Evolutionary conservation across 2,329 filamentous ascomycete genomes (phyloP), one percentile per base, ranked within the genome.

Genomic region (Talaromyces sp.): DNA sequence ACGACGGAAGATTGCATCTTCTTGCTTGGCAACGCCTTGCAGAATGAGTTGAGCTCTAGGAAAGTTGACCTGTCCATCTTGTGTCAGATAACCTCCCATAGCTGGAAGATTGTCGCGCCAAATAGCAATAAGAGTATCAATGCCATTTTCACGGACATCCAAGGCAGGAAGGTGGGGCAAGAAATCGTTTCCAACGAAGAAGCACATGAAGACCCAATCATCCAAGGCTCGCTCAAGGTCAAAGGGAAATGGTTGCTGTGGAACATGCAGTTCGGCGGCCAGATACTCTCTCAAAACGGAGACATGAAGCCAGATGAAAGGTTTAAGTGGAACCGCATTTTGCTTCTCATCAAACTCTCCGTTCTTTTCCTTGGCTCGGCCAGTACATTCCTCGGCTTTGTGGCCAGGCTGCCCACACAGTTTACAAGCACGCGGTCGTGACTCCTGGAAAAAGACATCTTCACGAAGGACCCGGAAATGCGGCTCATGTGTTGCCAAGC

Each of bases 191-290:
- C 93, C 93, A 51, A 97, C 93, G 70, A 97, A 97, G 77, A 95
- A 97, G 76, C 93, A 97, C 86, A 97, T 94, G 72, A 97, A 97
- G 13, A 97, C 91, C 94, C 93, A 97, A 70, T 97, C 93, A 73
- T 97, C 94, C 54, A 97, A 84, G 22, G 92, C 92, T 60, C 94
- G 86, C 74, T 99, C 94, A 40, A 99, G 80, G 70, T 99, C 91
- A 73, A 96, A 97, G 49, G 85, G 84, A 75, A 97, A 97, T 1
- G 87, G 87, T 61, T 96, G 84, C 51, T 86, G 83, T 16, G 90
- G 87, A 30, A 97, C 87, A 65, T 89, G 83, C 65, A 99, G 85
- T 74, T 99, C 94, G 47, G 90, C 87, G 52, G 88, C 91, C 49
- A 99, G 82, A 70, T 99, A 99, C 75, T 99, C 94, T 66, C 94